These are phyloP conservation scores for Penicillium sp. DNA, from an alignment of 2,329 filamentous ascomycete genomes.

Conservation along the genomic window DNA sequence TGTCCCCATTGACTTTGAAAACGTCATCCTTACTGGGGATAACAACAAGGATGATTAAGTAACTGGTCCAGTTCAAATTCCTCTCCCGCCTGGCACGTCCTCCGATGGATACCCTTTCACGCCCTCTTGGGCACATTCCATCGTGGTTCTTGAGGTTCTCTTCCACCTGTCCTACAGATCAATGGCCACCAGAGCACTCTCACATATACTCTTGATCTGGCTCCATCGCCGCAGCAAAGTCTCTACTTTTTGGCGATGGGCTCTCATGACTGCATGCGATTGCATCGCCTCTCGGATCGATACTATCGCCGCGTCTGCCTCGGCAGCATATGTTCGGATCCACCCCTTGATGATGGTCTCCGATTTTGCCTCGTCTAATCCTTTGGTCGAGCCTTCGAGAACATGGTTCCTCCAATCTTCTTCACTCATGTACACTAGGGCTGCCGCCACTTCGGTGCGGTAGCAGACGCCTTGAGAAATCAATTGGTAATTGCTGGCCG, in stretches of 20 bases:
- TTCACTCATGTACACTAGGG: conserved; percentile 35
- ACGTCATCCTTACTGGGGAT: conserved; percentile 7
- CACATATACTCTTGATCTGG: conserved; percentile 34
- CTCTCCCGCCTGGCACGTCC: background rate
- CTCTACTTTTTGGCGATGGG: conserved; percentile 20
- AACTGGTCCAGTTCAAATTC: background rate
- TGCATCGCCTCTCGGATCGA: conserved; percentile 18
- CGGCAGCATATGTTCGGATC: conserved; percentile 31
- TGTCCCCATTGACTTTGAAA: conserved; percentile 27
- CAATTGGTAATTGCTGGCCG: conserved; percentile 37
- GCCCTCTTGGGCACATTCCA: background rate
- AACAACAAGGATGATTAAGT: background rate
- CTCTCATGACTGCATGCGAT: conserved; percentile 10
- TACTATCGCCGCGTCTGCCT: conserved; percentile 27
- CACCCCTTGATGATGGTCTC: conserved; percentile 31
- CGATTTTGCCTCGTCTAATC: conserved; percentile 27
- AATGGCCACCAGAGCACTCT: conserved; percentile 20
- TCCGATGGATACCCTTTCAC: background rate
- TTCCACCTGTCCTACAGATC: conserved; percentile 10
- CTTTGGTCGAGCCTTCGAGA: conserved; percentile 30
- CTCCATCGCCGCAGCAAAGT: conserved; percentile 33
- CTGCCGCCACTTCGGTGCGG: conserved; percentile 39
- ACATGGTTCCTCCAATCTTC: conserved; percentile 37
- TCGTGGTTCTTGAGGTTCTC: background rate
- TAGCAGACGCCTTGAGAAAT: conserved; percentile 36